Evolutionary conservation across 208 protist species (phyloP).

Genomic region (Phytomonas sp.): DNA sequence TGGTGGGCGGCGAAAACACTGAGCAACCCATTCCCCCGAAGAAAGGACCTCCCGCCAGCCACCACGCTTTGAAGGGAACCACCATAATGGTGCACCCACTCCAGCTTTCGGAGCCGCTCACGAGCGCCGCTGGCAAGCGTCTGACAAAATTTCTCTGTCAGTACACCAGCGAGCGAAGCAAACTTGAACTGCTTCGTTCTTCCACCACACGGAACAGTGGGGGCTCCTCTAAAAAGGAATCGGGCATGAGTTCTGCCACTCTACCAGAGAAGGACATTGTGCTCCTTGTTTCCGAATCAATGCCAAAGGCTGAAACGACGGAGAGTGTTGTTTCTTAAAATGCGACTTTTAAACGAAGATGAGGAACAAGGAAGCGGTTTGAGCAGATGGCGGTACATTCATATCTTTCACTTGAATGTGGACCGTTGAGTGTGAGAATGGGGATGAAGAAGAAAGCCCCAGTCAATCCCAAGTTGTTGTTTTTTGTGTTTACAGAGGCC

Average conservation of each 20-base stretch:
- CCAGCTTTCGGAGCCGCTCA: slow-evolving; percentile 34
- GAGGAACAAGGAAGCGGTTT: not conserved
- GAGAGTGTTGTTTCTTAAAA: not conserved
- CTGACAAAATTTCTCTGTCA: slow-evolving; percentile 53
- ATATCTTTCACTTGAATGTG: no score
- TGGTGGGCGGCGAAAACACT: not conserved
- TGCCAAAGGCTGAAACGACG: not conserved
- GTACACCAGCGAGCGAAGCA: slow-evolving; percentile 72
- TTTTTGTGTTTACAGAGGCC: no score
- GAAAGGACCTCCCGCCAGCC: not conserved
- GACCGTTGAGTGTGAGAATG: no score
- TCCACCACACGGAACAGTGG: slow-evolving; percentile 8
- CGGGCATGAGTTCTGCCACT: not conserved
- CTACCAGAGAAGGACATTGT: not conserved
- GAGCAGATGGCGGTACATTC: no score
- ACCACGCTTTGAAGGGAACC: not conserved
- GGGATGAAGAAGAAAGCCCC: no score
- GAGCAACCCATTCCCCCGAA: slow-evolving; percentile 2
- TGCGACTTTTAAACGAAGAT: not conserved
- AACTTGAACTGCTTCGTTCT: slow-evolving; percentile 46
- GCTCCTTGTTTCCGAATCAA: not conserved
- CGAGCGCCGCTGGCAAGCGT: slow-evolving; percentile 44
- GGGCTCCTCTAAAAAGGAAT: not conserved
- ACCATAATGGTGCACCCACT: slow-evolving; percentile 42
- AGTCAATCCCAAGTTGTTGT: no score